Evolutionary conservation across 2,329 filamentous ascomycete genomes (phyloP), one percentile per base, ranked within the genome.

Genomic region (Knufia petricola): DNA sequence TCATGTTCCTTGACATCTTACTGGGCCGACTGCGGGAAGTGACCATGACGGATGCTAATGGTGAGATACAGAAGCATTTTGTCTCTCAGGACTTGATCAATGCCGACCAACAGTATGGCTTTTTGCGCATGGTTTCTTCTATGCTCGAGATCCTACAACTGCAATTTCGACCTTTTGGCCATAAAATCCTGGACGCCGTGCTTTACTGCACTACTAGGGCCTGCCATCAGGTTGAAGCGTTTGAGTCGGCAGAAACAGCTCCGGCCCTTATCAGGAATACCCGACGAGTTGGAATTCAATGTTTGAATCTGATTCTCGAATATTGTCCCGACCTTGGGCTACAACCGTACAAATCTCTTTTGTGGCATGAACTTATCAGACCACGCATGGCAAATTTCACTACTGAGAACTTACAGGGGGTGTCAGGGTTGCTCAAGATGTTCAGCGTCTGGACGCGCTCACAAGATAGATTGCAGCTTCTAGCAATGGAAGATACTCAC

Each of bases 61-160:
- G 4, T 12, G 15, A 1, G 58, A 67, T 3, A 59, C 79, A 4
- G 67, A 71, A 77, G 43, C 69, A 75, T 48, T 62, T 73, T 1
- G 76, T 88, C 42, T 64, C 71, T 1, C 67, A 73, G 23, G 77
- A 85, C 38, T 53, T 84, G 10, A 67, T 89, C 21, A 76, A 78
- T 13, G 68, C 77, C 9, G 79, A 89, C 59, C 92, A 89, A 64
- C 90, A 95, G 64, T 77, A 92, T 50, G 92, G 94, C 71, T 80
- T 95, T 62, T 70, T 95, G 45, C 94, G 94, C 62, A 92, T 96
- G 87, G 75, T 58, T 6, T 28, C 55, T 15, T 55, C 90, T 9
- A 79, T 96, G 63, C 80, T 96, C 51, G 84, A 84, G 50, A 87
- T 92, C 46, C 76, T 96, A 30, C 87, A 89, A 46, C 79, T 77